A percentile compares a stretch with the other conserved stretches of the same genome.
Evolutionary conservation across 2,329 filamentous ascomycete genomes (phyloP).

Genomic region (Pseudogymnoascus sp.): DNA sequence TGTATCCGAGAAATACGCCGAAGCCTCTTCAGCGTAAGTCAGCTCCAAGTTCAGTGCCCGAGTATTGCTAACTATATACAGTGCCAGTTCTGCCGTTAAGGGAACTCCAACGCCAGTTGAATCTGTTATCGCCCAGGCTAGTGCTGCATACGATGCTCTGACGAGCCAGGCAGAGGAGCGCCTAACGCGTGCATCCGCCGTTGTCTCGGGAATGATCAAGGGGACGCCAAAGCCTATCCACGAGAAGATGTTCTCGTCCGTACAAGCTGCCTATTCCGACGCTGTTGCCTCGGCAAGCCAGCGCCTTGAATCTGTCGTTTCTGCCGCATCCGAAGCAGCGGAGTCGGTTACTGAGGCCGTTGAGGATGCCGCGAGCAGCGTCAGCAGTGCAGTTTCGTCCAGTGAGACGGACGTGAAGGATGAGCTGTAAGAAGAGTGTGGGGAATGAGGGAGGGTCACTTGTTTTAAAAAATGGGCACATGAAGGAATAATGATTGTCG

Average conservation of each 20-base stretch:
- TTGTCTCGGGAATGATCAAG: slow-evolving; percentile 57
- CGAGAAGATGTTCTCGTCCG: slow-evolving; percentile 59
- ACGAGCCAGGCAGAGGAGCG: slow-evolving; percentile 58
- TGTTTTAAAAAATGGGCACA: slow-evolving; percentile 7
- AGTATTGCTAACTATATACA: slow-evolving; percentile 19
- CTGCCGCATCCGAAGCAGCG: slow-evolving; percentile 45
- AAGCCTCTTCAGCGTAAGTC: slow-evolving; percentile 49
- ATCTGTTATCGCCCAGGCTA: slow-evolving; percentile 33
- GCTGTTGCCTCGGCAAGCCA: slow-evolving; percentile 55
- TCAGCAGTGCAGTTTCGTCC: slow-evolving; percentile 32
- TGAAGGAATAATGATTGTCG: slow-evolving; percentile 1
- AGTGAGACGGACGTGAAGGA: slow-evolving; percentile 38
- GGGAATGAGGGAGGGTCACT: not conserved
- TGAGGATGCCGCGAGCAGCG: slow-evolving; percentile 38
- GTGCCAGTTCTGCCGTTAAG: slow-evolving; percentile 50
- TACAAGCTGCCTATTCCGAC: slow-evolving; percentile 59
- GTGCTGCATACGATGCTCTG: slow-evolving; percentile 56
- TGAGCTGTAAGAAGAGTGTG: not conserved
- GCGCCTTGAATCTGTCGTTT: slow-evolving; percentile 46
- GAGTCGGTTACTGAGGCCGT: slow-evolving; percentile 40
- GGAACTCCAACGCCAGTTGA: slow-evolving; percentile 56
- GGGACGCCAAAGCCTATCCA: slow-evolving; percentile 63
- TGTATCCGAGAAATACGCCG: slow-evolving; percentile 44
- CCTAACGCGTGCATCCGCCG: slow-evolving; percentile 59
- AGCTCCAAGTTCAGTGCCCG: slow-evolving; percentile 6